Conservation (phyloP, 352 stramenopile species). For the Lagenidium giganteum region DNA sequence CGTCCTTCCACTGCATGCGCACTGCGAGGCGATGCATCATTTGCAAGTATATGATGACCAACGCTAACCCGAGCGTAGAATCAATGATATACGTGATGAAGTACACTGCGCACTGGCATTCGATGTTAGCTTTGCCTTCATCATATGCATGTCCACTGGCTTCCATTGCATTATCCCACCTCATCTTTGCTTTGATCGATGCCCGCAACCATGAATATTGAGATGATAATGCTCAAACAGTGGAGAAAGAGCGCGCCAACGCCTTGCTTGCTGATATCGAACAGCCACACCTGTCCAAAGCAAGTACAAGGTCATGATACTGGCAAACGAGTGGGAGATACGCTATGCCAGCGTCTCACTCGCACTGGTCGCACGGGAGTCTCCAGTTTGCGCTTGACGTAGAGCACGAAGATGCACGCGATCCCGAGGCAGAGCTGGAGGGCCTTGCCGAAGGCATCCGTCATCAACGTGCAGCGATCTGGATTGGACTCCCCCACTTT, state of each 20-base stretch:
- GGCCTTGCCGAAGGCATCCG: conserved; percentile 51
- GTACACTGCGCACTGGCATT: conserved; percentile 59
- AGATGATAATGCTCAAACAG: conserved; percentile 53
- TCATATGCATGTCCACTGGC: not conserved
- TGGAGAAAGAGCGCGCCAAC: conserved; percentile 55
- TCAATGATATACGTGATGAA: conserved; percentile 71
- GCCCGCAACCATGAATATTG: conserved; percentile 44
- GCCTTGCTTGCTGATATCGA: conserved; percentile 72
- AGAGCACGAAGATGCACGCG: conserved; percentile 55
- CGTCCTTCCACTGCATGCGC: conserved; percentile 20
- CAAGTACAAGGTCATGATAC: not conserved
- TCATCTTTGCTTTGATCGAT: conserved; percentile 43
- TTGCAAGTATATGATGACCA: conserved; percentile 42
- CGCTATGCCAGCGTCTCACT: conserved; percentile 5
- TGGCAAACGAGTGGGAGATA: not conserved
- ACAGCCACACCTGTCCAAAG: conserved; percentile 40
- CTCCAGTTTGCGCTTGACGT: conserved; percentile 78
- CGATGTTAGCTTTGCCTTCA: not conserved
- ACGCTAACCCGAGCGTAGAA: conserved; percentile 42
- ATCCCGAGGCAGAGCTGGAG: conserved; percentile 51
- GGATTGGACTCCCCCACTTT: too few relatives aligned
- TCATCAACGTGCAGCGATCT: conserved; percentile 68
- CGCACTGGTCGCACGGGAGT: conserved; percentile 56
- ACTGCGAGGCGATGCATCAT: conserved; percentile 33
- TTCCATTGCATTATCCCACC: too few relatives aligned